phyloP scores from a whole-genome alignment of 2,329 filamentous ascomycete species.

The Talaromyces pinophilus region DNA sequence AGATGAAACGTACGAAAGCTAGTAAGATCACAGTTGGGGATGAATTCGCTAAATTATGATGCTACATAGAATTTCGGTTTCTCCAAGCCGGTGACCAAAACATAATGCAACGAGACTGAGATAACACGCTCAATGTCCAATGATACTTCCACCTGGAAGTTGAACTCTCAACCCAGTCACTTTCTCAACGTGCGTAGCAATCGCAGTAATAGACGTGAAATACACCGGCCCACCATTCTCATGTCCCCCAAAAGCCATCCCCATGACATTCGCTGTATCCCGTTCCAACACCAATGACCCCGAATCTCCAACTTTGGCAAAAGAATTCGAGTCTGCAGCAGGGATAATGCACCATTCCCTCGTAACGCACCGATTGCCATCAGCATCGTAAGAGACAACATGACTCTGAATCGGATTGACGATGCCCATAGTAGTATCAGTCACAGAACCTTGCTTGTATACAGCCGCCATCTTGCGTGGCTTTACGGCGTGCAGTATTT shows the following conservation, averaged over 20 bases:
- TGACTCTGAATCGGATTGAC: constrained; percentile 19
- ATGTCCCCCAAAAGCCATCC: constrained; percentile 18
- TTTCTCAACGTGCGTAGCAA: constrained; percentile 9
- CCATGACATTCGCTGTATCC: constrained; percentile 10
- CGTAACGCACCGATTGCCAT: constrained; percentile 12
- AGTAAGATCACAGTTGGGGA: constrained; percentile 17
- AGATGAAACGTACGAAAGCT: constrained; percentile 18
- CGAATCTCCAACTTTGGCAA: constrained; percentile 16
- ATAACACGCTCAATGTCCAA: background rate
- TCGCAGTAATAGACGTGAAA: constrained; percentile 20
- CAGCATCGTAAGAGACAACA: constrained; percentile 11
- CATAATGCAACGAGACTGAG: background rate
- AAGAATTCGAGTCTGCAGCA: background rate
- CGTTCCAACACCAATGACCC: constrained; percentile 17
- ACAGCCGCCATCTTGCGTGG: constrained; percentile 1
- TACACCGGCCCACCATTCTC: constrained; percentile 11
- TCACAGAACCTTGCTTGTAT: constrained; percentile 15
- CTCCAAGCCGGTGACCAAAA: background rate
- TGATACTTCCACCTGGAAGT: constrained; percentile 10
- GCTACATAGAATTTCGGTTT: background rate
- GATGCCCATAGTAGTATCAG: background rate
- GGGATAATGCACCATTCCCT: constrained; percentile 19
- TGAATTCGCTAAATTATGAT: constrained; percentile 15
- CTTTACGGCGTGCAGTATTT: constrained; percentile 3
- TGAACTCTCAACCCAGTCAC: constrained; percentile 17